Conservation (phyloP, 306 rosid species). For the Vicia faba region DNA sequence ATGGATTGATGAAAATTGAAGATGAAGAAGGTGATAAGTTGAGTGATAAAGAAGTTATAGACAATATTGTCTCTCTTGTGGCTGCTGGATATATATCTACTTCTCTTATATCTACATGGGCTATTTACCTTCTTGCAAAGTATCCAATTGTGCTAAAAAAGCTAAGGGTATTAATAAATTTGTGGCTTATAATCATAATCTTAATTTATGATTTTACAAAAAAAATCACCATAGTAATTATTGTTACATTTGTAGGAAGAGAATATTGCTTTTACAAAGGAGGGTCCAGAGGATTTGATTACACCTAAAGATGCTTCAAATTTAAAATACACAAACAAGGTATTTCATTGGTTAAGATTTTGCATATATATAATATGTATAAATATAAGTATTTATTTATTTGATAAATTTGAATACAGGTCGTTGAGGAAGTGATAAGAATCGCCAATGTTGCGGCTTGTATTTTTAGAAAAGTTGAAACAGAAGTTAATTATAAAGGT, state of each 20-base stretch:
- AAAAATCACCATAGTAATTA: no score
- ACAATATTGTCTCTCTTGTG: conserved; percentile 47
- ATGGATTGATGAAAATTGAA: conserved; percentile 49
- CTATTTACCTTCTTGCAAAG: conserved; percentile 45
- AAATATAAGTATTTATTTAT: no score
- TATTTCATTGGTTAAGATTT: neutral
- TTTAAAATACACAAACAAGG: conserved; percentile 47
- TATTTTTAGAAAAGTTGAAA: neutral
- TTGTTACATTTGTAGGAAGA: conserved; percentile 38
- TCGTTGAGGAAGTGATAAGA: conserved; percentile 16
- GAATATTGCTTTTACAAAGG: conserved; percentile 37
- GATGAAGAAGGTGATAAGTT: conserved; percentile 47
- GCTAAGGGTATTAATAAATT: conserved; percentile 35
- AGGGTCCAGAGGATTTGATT: conserved; percentile 34
- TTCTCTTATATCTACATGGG: conserved; percentile 45
- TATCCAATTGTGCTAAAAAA: conserved; percentile 44
- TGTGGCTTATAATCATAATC: no score
- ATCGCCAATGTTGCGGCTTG: conserved; percentile 4
- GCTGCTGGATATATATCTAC: conserved; percentile 44
- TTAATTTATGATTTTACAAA: no score
- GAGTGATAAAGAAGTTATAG: conserved; percentile 49
- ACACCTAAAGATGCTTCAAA: conserved; percentile 43
- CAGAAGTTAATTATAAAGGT: conserved; percentile 11
- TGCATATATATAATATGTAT: neutral
- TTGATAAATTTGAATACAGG: neutral